Conservation (phyloP, 1,284 basidiomycete genomes). For the Megacollybia platyphylla region DNA sequence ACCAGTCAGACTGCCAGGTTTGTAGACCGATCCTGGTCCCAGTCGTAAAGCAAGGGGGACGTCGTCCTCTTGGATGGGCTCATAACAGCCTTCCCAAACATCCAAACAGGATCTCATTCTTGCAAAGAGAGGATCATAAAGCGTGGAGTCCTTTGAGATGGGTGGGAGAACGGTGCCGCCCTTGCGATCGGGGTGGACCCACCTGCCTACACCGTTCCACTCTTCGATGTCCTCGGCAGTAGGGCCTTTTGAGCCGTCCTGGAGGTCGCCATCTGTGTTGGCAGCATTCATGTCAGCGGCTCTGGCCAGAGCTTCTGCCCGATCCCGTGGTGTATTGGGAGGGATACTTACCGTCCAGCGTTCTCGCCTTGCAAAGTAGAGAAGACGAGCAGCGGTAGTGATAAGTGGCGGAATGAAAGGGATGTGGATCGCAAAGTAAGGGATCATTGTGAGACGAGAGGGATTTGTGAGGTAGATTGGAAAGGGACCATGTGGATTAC, state of each 20-base stretch:
- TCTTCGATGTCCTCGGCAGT: slow-evolving; percentile 52
- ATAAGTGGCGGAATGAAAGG: slow-evolving; percentile 33
- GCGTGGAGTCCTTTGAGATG: slow-evolving; percentile 15
- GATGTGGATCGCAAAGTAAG: slow-evolving; percentile 8
- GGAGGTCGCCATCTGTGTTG: slow-evolving; percentile 1
- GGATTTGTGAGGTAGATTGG: slow-evolving; percentile 37
- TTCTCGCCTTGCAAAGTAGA: slow-evolving; percentile 51
- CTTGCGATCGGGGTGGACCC: slow-evolving; percentile 2
- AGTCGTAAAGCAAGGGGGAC: slow-evolving; percentile 3
- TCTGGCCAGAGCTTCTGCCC: slow-evolving; percentile 22
- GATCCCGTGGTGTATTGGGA: slow-evolving; percentile 29
- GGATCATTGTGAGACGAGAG: not conserved
- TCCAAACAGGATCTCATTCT: slow-evolving; percentile 37
- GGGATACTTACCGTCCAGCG: slow-evolving; percentile 29
- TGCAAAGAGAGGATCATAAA: slow-evolving; percentile 52
- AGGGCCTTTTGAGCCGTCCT: slow-evolving; percentile 16
- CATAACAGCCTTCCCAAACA: slow-evolving; percentile 20
- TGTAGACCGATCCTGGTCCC: slow-evolving; percentile 6
- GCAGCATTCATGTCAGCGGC: not conserved
- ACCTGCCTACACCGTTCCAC: slow-evolving; percentile 25
- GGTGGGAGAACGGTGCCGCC: slow-evolving; percentile 2
- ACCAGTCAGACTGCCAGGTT: slow-evolving; percentile 22
- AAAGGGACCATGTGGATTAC: slow-evolving; percentile 40
- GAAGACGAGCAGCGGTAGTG: slow-evolving; percentile 43
- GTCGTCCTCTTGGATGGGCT: not conserved